These are phyloP conservation scores for Aureobasidium zeae DNA, from an alignment of 2,329 filamentous ascomycete genomes.

Conservation along the genomic window DNA sequence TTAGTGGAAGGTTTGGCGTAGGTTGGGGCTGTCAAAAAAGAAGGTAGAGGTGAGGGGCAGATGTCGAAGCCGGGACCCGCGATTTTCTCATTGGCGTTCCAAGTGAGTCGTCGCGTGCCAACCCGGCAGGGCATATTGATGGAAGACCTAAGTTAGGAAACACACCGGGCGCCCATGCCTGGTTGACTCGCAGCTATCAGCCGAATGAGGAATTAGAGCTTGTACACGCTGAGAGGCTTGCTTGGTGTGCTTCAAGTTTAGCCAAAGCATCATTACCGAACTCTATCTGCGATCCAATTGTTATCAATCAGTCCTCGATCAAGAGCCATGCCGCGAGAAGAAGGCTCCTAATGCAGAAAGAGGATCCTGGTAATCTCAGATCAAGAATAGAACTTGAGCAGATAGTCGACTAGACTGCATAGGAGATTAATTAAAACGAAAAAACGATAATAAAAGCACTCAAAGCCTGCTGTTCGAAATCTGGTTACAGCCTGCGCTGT, in stretches of 20 bases:
- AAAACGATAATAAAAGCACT: constrained; percentile 11
- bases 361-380: background rate
- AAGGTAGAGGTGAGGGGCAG: constrained; percentile 14
- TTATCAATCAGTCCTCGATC: background rate
- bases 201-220: constrained; percentile 17
- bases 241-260: no score
- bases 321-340: background rate
- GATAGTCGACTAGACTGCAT: constrained; percentile 4
- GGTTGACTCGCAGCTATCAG: constrained; percentile 10
- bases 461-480: constrained; percentile 1
- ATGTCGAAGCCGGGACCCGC: constrained; percentile 13
- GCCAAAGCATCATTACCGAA: background rate
- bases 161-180: constrained; percentile 1
- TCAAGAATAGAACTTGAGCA: background rate
- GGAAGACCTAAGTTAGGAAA: constrained; percentile 10
- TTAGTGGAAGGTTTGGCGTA: constrained; percentile 14
- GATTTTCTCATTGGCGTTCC: constrained; percentile 12
- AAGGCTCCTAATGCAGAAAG: no score
- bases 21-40: constrained; percentile 14
- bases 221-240: no score
- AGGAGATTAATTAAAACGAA: constrained; percentile 11
- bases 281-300: background rate
- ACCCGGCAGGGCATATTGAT: constrained; percentile 8
- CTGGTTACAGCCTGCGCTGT: background rate
- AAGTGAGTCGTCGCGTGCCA: constrained; percentile 11